These are phyloP conservation scores for Trypanosoma vivax DNA, from an alignment of 208 protist species.

Conservation along the genomic window DNA sequence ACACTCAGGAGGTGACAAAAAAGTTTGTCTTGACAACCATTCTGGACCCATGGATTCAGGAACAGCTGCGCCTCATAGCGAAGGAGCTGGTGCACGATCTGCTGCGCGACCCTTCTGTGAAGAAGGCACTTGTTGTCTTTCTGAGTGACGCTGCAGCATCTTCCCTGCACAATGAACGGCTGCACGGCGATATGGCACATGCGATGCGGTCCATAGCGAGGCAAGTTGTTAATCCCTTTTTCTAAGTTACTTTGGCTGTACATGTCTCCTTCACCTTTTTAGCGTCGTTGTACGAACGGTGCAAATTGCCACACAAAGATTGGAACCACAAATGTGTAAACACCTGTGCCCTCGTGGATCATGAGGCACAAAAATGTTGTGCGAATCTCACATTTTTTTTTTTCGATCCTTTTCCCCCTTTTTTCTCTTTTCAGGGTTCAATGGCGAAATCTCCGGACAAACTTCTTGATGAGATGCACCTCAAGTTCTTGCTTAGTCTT, in stretches of 20 bases:
- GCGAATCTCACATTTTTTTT: constrained; percentile 1
- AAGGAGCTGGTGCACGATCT: constrained; percentile 65
- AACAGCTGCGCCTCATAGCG: constrained; percentile 72
- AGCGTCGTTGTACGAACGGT: too few relatives aligned
- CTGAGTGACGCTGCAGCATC: constrained; percentile 45
- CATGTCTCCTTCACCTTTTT: too few relatives aligned
- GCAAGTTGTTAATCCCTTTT: constrained; percentile 47
- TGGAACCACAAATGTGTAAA: too few relatives aligned
- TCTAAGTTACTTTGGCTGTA: constrained; percentile 2
- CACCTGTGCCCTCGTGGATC: too few relatives aligned
- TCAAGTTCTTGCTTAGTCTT: constrained; percentile 64
- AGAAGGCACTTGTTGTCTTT: constrained; percentile 46
- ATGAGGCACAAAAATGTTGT: too few relatives aligned
- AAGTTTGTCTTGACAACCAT: constrained; percentile 85
- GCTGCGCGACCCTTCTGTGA: constrained; percentile 45
- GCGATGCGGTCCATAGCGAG: constrained; percentile 44
- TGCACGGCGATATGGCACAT: constrained; percentile 56
- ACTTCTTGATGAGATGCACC: constrained; percentile 56
- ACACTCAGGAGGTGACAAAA: constrained; percentile 87
- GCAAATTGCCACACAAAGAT: too few relatives aligned
- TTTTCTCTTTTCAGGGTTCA: constrained; percentile 11
- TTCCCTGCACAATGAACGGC: constrained; percentile 42
- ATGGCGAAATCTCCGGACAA: constrained; percentile 6
- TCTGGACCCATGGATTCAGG: constrained; percentile 78
- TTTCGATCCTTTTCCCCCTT: constrained; percentile 1